Conservation (phyloP, 768 basidiomycete genomes). For the Gautieria morchelliformis region DNA sequence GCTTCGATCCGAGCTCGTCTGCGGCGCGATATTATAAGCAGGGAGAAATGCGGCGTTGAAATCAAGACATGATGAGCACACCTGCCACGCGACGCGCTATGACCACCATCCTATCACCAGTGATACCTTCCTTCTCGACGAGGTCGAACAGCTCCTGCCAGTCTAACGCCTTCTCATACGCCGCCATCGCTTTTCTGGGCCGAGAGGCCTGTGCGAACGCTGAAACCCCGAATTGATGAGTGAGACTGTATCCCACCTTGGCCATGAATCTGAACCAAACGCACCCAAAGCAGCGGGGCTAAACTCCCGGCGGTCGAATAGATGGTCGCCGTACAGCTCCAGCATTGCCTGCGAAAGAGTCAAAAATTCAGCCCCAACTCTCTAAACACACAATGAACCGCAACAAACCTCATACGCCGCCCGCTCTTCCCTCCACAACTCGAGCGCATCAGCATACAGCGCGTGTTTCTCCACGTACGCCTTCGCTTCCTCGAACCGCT, state of each 20-base stretch:
- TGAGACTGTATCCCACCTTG: neutral
- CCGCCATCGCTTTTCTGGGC: slow-evolving; percentile 67
- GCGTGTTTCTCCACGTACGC: slow-evolving; percentile 70
- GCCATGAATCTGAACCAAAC: neutral
- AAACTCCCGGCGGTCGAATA: slow-evolving; percentile 80
- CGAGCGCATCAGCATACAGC: slow-evolving; percentile 64
- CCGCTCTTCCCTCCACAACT: slow-evolving; percentile 56
- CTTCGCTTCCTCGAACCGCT: slow-evolving; percentile 70
- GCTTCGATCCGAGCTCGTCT: slow-evolving; percentile 81
- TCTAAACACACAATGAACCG: neutral
- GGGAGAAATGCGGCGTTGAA: too few relatives aligned
- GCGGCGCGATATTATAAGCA: neutral
- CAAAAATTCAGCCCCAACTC: slow-evolving; percentile 9
- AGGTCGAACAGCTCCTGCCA: slow-evolving; percentile 92
- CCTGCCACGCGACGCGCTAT: slow-evolving; percentile 77
- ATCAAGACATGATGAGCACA: slow-evolving; percentile 18
- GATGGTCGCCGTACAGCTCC: slow-evolving; percentile 74
- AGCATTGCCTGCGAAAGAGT: slow-evolving; percentile 44
- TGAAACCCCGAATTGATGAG: slow-evolving; percentile 18
- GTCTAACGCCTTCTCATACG: slow-evolving; percentile 77
- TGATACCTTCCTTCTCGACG: slow-evolving; percentile 40
- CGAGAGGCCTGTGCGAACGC: slow-evolving; percentile 67
- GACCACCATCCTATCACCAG: slow-evolving; percentile 46
- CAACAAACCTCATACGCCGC: slow-evolving; percentile 47
- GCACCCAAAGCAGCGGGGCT: slow-evolving; percentile 73